Conservation (phyloP, 441 rosid genomes). For the Heliophila coronopifolia region DNA sequence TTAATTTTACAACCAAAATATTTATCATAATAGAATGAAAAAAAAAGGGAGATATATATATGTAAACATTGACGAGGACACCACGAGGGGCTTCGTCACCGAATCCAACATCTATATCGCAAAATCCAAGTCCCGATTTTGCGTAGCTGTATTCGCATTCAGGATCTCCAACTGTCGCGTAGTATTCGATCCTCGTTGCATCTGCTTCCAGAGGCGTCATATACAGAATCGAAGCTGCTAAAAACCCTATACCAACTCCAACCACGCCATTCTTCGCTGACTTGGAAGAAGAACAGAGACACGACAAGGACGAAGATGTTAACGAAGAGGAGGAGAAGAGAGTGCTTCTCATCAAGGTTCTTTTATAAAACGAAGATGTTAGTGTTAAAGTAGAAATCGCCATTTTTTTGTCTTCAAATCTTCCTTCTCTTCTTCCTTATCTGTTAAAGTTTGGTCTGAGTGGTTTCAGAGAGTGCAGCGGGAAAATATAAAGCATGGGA, state of each 20-base stretch:
- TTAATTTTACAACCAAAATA: too few relatives aligned
- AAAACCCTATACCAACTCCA: slow-evolving; percentile 50
- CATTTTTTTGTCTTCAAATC: slow-evolving; percentile 21
- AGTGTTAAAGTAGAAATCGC: slow-evolving; percentile 43
- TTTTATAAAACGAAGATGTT: slow-evolving; percentile 21
- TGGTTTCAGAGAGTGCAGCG: slow-evolving; percentile 5
- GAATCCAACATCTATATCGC: slow-evolving; percentile 58
- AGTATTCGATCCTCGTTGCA: slow-evolving; percentile 78
- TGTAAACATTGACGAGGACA: slow-evolving; percentile 59
- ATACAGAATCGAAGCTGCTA: slow-evolving; percentile 60
- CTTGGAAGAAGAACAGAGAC: slow-evolving; percentile 31
- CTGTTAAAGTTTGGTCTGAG: slow-evolving; percentile 24
- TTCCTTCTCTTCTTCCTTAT: slow-evolving; percentile 21
- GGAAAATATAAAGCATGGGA: slow-evolving; percentile 3
- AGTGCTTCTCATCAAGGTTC: slow-evolving; percentile 15
- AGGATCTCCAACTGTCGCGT: slow-evolving; percentile 79
- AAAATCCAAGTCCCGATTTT: slow-evolving; percentile 74
- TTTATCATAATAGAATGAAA: too few relatives aligned
- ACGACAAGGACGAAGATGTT: slow-evolving; percentile 15
- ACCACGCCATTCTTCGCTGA: slow-evolving; percentile 33
- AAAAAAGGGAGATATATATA: background rate
- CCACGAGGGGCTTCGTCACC: slow-evolving; percentile 65
- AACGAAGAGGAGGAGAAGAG: slow-evolving; percentile 27
- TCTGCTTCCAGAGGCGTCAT: slow-evolving; percentile 60
- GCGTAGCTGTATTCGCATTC: slow-evolving; percentile 55